phyloP scores from a whole-genome alignment of 1,139 yeast species.

The Debaryomyces udenii region DNA sequence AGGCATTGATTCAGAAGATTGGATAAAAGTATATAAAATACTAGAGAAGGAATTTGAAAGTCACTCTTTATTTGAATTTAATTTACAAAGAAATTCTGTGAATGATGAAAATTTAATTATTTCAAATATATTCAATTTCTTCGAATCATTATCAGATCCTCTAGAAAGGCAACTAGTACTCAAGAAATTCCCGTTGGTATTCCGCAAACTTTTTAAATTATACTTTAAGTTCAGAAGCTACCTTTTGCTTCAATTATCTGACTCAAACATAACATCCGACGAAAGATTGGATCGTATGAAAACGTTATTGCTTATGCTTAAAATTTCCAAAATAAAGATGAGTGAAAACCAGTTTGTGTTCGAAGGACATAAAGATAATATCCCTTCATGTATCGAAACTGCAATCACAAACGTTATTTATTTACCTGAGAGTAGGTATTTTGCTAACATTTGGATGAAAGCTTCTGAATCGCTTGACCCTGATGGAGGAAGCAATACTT shows the following conservation, averaged over 20 bases:
- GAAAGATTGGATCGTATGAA: conserved; percentile 74
- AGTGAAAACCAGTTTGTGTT: conserved; percentile 59
- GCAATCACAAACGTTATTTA: conserved; percentile 76
- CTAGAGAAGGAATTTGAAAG: conserved; percentile 64
- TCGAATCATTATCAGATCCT: conserved; percentile 58
- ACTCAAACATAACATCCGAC: conserved; percentile 54
- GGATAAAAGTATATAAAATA: conserved; percentile 77
- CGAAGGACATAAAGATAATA: conserved; percentile 47
- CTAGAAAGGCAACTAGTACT: conserved; percentile 47
- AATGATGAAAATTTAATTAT: conserved; percentile 63
- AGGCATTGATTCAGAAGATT: conserved; percentile 68
- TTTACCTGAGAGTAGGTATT: conserved; percentile 78
- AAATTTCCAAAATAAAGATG: conserved; percentile 73
- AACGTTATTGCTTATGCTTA: conserved; percentile 66
- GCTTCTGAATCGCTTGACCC: conserved; percentile 42
- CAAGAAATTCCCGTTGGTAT: conserved; percentile 66
- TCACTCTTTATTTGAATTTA: conserved; percentile 63
- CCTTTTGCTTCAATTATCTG: conserved; percentile 67
- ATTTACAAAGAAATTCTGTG: conserved; percentile 41
- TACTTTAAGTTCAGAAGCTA: conserved; percentile 70
- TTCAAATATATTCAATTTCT: conserved; percentile 71
- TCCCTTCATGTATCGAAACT: conserved; percentile 87
- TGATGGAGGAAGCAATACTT: conserved; percentile 16
- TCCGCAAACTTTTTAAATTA: conserved; percentile 66
- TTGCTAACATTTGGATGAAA: conserved; percentile 64